phyloP scores from a whole-genome alignment of 1,284 basidiomycete species.

The Leccinum ponderosum region DNA sequence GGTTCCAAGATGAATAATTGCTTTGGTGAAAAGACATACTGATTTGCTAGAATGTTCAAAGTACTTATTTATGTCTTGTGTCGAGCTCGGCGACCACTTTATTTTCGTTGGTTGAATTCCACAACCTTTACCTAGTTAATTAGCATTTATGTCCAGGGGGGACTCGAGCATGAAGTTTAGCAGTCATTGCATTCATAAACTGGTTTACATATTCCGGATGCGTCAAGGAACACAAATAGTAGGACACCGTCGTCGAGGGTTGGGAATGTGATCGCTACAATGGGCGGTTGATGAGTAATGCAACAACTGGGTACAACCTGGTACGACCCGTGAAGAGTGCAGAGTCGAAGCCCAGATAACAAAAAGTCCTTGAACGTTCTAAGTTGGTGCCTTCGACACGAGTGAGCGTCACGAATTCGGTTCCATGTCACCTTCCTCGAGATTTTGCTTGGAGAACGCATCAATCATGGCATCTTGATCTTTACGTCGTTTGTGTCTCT shows the following conservation, averaged over 20 bases:
- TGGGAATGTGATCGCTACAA: constrained; percentile 21
- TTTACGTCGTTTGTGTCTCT: constrained; percentile 73
- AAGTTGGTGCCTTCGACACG: constrained; percentile 1
- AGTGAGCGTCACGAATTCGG: constrained; percentile 23
- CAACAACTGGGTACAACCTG: constrained; percentile 17
- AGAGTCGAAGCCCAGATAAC: constrained; percentile 8
- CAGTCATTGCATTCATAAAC: constrained; percentile 5
- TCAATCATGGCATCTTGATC: constrained; percentile 79
- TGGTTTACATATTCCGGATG: constrained; percentile 8
- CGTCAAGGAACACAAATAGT: not conserved
- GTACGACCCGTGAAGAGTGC: constrained; percentile 2
- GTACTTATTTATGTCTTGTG: constrained; percentile 9
- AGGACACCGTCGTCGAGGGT: constrained; percentile 5
- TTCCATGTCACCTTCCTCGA: constrained; percentile 39
- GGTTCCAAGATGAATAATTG: constrained; percentile 1
- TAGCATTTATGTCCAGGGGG: not conserved
- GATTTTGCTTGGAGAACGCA: constrained; percentile 65
- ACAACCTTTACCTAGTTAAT: not conserved
- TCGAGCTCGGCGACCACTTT: constrained; percentile 1
- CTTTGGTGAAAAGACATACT: not conserved
- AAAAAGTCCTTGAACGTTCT: constrained; percentile 12
- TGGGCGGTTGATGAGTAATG: constrained; percentile 22
- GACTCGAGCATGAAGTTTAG: not conserved
- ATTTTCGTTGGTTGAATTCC: constrained; percentile 7
- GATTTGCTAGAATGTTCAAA: constrained; percentile 4